Evolutionary conservation across 2,329 filamentous ascomycete species (phyloP), one percentile per base, ranked within the genome.

Genomic region (Venturia aucupariae): DNA sequence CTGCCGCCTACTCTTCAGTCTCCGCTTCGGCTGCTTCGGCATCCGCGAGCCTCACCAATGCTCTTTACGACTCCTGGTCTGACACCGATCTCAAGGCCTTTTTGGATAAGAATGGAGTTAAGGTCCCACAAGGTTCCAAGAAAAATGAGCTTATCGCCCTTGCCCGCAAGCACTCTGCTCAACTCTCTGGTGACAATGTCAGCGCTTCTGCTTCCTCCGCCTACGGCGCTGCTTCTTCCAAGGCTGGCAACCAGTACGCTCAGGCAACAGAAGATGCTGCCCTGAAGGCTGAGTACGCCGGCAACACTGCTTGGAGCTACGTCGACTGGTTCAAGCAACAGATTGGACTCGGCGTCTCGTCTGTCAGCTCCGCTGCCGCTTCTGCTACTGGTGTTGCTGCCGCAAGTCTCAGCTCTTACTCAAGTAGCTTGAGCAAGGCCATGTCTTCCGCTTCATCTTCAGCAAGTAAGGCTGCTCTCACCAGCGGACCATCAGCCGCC

Each of bases 1-100:
- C 83, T 30, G 88, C 84, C 54, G 86, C 88, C 15, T 57, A 57
- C 30, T 57, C 51, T 57, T 57, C 51, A 3, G 51, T 57, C 11
- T 85, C 87, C 61, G 72, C 75, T 24, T 77, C 79, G 48, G 79
- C 79, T 62, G 71, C 74, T 57, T 81, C 84, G 46, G 88, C 90
- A 1, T 88, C 92, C 69, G 80, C 87, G 62, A 88, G 86, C 60
- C 78, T 97, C 51, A 90, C 88, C 67, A 90, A 97, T 70, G 86
- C 88, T 71, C 81, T 97, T 63, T 89, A 97, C 72, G 87, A 96
- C 70, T 86, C 90, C 4, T 99, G 94, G 94, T 87, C 89, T 71
- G 92, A 97, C 72, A 87, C 84, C 71, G 81, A 96, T 75, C 83
- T 99, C 74, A 97, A 97, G 82, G 88, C 90, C 67, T 97, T 94